A percentile compares a stretch with the other conserved stretches of the same genome.
Evolutionary conservation across 495 filamentous ascomycete species (phyloP).

Genomic region (Parmelia sp.): DNA sequence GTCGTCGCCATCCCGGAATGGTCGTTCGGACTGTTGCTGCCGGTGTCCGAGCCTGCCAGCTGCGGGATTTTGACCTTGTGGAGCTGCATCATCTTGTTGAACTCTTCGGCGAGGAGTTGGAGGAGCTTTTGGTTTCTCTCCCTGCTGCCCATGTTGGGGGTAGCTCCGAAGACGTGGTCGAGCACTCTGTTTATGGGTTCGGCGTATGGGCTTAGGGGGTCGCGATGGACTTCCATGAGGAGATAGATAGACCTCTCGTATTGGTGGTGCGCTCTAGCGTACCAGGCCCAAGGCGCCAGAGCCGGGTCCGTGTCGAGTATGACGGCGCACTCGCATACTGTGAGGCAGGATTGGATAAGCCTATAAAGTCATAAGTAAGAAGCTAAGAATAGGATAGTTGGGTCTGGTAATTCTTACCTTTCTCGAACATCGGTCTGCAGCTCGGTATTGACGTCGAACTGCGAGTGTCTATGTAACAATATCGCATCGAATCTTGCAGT

Average conservation of each 20-base stretch:
- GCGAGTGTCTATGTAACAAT: slow-evolving; percentile 3
- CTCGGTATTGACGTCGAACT: slow-evolving; percentile 26
- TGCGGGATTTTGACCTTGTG: neutral
- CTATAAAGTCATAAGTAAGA: neutral
- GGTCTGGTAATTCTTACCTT: neutral
- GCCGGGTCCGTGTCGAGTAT: slow-evolving; percentile 49
- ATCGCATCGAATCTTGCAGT: slow-evolving; percentile 13
- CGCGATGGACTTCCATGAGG: slow-evolving; percentile 39
- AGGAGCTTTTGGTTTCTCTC: slow-evolving; percentile 18
- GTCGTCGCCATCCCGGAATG: neutral
- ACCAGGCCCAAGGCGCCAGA: slow-evolving; percentile 51
- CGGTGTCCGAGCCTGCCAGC: neutral
- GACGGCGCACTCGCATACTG: slow-evolving; percentile 46
- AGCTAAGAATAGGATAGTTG: neutral
- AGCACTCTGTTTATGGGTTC: slow-evolving; percentile 12
- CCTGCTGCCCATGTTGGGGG: slow-evolving; percentile 12
- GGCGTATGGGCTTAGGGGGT: slow-evolving; percentile 9
- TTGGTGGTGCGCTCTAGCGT: slow-evolving; percentile 49
- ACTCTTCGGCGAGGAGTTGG: slow-evolving; percentile 6
- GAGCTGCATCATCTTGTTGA: slow-evolving; percentile 3
- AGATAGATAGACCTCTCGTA: slow-evolving; percentile 50
- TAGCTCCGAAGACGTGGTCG: slow-evolving; percentile 18
- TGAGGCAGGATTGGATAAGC: slow-evolving; percentile 4
- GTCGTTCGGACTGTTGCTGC: neutral
- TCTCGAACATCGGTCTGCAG: slow-evolving; percentile 36